These are phyloP conservation scores for Biscogniauxia sp. DNA, from an alignment of 2,329 filamentous ascomycete species.

Conservation along the genomic window DNA sequence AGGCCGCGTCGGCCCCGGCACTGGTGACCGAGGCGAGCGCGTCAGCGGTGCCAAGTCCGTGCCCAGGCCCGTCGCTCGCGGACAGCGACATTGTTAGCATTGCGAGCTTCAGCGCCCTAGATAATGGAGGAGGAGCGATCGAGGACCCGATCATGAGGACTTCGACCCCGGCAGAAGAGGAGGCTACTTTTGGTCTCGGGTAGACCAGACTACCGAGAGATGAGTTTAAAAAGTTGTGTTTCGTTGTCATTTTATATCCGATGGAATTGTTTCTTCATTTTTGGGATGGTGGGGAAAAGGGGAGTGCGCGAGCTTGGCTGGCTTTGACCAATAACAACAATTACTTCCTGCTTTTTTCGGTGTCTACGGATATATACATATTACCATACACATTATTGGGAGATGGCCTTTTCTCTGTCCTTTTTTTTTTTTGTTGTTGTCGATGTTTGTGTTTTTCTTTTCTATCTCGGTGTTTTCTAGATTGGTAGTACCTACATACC, in stretches of 20 bases:
- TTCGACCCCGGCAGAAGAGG: slow-evolving; percentile 23
- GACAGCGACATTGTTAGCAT: slow-evolving; percentile 19
- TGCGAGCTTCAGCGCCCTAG: slow-evolving; percentile 19
- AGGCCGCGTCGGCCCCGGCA: slow-evolving; percentile 26
- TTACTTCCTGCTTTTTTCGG: not conserved
- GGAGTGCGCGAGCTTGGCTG: not conserved
- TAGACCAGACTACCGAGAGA: not conserved
- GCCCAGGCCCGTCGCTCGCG: slow-evolving; percentile 13
- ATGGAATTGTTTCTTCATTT: not conserved
- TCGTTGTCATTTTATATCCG: not conserved
- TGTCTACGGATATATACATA: not conserved
- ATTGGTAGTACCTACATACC: not conserved
- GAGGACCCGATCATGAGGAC: slow-evolving; percentile 8
- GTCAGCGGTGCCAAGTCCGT: slow-evolving; percentile 25
- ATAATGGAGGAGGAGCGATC: slow-evolving; percentile 8
- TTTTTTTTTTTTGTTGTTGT: too few species aligned
- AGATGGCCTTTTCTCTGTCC: too few species aligned
- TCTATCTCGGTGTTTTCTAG: not conserved
- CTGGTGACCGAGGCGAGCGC: slow-evolving; percentile 28
- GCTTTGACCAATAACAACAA: not conserved
- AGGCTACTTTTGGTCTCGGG: slow-evolving; percentile 23
- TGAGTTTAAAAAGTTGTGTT: not conserved
- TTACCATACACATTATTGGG: not conserved
- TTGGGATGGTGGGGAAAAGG: not conserved
- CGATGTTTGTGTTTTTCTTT: not conserved